Conservation (phyloP, 495 filamentous ascomycete species). For the Aspergillus nanangensis region DNA sequence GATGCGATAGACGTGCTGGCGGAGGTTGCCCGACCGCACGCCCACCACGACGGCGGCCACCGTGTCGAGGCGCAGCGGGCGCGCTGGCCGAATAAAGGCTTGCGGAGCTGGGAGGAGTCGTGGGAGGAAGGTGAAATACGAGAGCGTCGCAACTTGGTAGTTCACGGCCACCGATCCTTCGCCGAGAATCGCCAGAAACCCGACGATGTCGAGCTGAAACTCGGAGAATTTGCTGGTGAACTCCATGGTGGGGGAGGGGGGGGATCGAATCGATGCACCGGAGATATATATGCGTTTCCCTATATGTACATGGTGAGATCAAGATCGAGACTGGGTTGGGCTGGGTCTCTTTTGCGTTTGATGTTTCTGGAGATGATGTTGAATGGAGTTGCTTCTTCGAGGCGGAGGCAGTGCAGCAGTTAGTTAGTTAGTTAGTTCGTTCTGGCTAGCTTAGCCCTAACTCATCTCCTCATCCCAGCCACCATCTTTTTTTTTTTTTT, state of each 20-base stretch:
- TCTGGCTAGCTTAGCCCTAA: no score
- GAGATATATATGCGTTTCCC: no score
- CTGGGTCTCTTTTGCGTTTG: no score
- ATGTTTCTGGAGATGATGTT: no score
- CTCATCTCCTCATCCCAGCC: no score
- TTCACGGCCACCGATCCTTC: slow-evolving; percentile 4
- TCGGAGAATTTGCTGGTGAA: neutral
- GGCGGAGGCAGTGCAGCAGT: no score
- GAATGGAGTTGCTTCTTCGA: no score
- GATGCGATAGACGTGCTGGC: slow-evolving; percentile 2
- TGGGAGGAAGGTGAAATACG: neutral
- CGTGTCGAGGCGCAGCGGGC: neutral
- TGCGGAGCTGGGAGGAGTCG: slow-evolving; percentile 1
- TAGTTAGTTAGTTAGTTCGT: no score
- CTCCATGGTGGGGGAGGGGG: neutral
- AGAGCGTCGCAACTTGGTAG: slow-evolving; percentile 1
- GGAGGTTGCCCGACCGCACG: neutral
- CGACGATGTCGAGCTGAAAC: slow-evolving; percentile 4
- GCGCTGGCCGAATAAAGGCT: slow-evolving; percentile 1
- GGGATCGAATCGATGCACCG: neutral
- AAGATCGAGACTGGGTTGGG: no score
- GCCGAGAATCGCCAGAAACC: slow-evolving; percentile 1
- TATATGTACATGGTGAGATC: no score
- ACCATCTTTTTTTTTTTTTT: no score
- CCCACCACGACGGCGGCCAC: neutral